These are phyloP conservation scores for Mycena filopes DNA, from an alignment of 768 basidiomycete species.

Conservation along the genomic window DNA sequence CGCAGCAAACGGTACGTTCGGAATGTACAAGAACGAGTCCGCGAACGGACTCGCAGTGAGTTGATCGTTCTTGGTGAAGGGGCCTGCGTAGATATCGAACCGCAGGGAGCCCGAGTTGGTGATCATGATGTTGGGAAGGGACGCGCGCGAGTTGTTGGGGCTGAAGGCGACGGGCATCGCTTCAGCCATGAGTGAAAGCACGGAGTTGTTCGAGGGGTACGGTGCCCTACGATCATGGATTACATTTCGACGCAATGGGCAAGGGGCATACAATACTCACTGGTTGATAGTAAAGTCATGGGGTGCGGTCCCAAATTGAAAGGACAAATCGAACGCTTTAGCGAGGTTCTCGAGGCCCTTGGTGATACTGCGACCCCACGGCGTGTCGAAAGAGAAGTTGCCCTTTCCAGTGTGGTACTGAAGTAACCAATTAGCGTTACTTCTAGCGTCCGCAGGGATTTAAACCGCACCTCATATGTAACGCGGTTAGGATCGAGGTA, in stretches of 20 bases:
- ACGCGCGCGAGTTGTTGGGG: constrained; percentile 71
- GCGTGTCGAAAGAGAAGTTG: constrained; percentile 72
- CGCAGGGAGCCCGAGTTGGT: constrained; percentile 72
- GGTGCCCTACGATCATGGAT: constrained; percentile 56
- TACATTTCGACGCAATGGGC: neutral
- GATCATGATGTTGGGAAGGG: constrained; percentile 72
- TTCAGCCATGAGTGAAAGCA: constrained; percentile 58
- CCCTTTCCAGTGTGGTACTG: constrained; percentile 73
- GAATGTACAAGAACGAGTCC: constrained; percentile 71
- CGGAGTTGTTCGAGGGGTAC: constrained; percentile 68
- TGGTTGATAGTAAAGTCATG: constrained; percentile 76
- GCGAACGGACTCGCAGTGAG: constrained; percentile 78
- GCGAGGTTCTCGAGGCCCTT: constrained; percentile 63
- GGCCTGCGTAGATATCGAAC: constrained; percentile 73
- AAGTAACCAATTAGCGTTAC: neutral
- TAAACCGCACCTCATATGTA: constrained; percentile 68
- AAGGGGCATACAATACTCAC: constrained; percentile 46
- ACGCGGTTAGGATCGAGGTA: constrained; percentile 86
- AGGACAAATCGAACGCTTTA: constrained; percentile 67
- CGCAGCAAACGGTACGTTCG: constrained; percentile 59
- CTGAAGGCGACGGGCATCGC: constrained; percentile 66
- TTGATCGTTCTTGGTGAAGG: constrained; percentile 86
- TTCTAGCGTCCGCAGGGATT: neutral
- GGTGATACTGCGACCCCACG: constrained; percentile 62
- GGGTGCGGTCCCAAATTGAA: constrained; percentile 77